Base-by-base conservation (phyloP, 1,284 basidiomycete species). In the Bondarzewia mesenterica region DNA sequence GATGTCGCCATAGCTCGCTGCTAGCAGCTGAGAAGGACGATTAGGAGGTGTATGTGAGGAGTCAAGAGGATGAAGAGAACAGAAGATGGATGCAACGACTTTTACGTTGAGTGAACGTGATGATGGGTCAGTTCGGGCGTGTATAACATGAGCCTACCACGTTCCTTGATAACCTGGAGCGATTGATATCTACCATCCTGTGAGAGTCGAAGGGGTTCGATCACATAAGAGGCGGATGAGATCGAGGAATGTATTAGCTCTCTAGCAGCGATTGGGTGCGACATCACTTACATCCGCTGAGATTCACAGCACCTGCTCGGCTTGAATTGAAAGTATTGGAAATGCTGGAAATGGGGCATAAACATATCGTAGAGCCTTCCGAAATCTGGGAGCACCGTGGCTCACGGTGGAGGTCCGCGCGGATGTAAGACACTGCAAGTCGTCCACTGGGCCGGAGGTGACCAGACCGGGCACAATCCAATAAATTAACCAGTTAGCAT, bases 1-100 rank as follows among this genome's bases (percentile, higher is more conserved):
- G 66, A 68, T 66, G 75, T 73, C 61, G 71, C 72, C 72, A 82
- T 82, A 54, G 62, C 54, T 18, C 36, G 68, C 53, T 74, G 68
- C 52, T 77, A 40, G 44, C 10, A 36, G 41, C 42, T 39, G 42
- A 42, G 23, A 23, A 43, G 40, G 44, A 29, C 7, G 40, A 39
- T 78, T 59, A 52, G 50, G 48, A 44, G 54, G 56, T 57, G 57
- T 46, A 35, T 37, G 44, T 47, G 50, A 43, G 47, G 54, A 51
- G 45, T 51, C 40, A 45, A 46, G 50, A 46, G 47, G 55, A 50
- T 53, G 50, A 51, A 55, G 54, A 47, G 45, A 55, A 52, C 53
- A 46, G 50, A 53, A 54, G 3, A 29, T n/a, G 20, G 27, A 18
- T 48, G 45, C 49, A 47, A 52, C 51, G 52, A 58, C 59, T 62